Evolutionary conservation across 768 basidiomycete genomes (phyloP).

Genomic region (Artomyces pyxidatus): DNA sequence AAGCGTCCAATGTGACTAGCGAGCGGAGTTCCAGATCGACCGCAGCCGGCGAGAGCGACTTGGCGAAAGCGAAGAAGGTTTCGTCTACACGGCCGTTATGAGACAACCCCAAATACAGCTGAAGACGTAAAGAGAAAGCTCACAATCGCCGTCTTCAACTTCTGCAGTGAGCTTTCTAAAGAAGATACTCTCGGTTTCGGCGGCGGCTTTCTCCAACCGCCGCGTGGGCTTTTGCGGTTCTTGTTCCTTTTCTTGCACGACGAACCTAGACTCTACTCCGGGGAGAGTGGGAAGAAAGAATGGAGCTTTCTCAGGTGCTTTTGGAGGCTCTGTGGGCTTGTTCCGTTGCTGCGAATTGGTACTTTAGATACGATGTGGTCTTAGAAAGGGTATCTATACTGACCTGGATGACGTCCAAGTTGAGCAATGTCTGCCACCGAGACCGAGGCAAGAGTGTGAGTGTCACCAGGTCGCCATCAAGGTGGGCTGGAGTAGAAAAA

Average conservation of each 20-base stretch:
- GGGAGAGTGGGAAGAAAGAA: slow-evolving; percentile 95
- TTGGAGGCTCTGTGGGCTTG: slow-evolving; percentile 93
- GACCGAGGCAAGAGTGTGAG: slow-evolving; percentile 87
- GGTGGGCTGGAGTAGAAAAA: slow-evolving; percentile 80
- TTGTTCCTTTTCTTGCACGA: slow-evolving; percentile 36
- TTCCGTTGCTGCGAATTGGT: slow-evolving; percentile 68
- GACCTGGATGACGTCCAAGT: slow-evolving; percentile 90
- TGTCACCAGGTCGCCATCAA: slow-evolving; percentile 88
- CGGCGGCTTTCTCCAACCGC: slow-evolving; percentile 44
- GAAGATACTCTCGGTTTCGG: slow-evolving; percentile 60
- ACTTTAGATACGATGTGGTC: not conserved
- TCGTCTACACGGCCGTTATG: slow-evolving; percentile 45
- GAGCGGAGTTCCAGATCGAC: slow-evolving; percentile 88
- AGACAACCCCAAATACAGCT: slow-evolving; percentile 4
- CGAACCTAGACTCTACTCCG: slow-evolving; percentile 81
- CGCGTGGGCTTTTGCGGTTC: slow-evolving; percentile 37
- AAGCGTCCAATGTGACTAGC: slow-evolving; percentile 53
- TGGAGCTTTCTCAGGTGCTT: slow-evolving; percentile 90
- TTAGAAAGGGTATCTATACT: slow-evolving; percentile 15
- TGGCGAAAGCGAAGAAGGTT: slow-evolving; percentile 73
- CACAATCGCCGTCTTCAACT: slow-evolving; percentile 57
- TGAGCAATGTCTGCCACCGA: slow-evolving; percentile 94
- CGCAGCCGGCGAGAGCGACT: slow-evolving; percentile 83
- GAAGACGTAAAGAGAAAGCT: slow-evolving; percentile 25
- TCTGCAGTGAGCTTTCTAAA: slow-evolving; percentile 53